Evolutionary conservation across 768 basidiomycete genomes (phyloP).

Genomic region (Cantharellus anzutake): DNA sequence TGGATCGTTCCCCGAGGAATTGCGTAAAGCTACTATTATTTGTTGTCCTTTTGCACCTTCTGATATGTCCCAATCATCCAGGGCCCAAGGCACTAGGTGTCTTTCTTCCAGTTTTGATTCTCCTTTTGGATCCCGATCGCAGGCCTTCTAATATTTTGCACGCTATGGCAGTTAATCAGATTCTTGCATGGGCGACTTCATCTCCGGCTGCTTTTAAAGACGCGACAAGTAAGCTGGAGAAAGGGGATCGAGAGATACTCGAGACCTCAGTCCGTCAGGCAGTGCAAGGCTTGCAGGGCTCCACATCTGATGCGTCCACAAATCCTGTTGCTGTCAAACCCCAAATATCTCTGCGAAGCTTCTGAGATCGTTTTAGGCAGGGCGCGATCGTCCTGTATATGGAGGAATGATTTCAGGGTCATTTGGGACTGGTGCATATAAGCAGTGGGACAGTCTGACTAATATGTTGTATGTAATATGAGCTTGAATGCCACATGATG

Average conservation of each 20-base stretch:
- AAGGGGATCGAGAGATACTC: conserved; percentile 35
- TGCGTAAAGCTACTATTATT: conserved; percentile 27
- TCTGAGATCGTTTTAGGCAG: not conserved
- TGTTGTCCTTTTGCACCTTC: not conserved
- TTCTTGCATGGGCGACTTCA: conserved; percentile 51
- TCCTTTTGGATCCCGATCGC: conserved; percentile 41
- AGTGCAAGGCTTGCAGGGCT: conserved; percentile 28
- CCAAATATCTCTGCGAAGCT: conserved; percentile 42
- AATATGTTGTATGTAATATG: too few species aligned
- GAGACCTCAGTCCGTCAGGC: conserved; percentile 66
- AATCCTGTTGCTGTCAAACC: conserved; percentile 33
- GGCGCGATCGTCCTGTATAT: too few species aligned
- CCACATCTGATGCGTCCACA: conserved; percentile 11
- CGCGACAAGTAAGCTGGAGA: conserved; percentile 48
- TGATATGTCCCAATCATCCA: conserved; percentile 15
- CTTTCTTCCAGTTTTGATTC: conserved; percentile 52
- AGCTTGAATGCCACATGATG: too few species aligned
- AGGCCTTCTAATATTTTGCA: conserved; percentile 28
- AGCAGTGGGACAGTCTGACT: too few species aligned
- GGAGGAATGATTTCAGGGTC: too few species aligned
- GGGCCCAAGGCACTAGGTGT: conserved; percentile 50
- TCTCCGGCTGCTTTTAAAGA: conserved; percentile 72
- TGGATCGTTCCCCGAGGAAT: conserved; percentile 32
- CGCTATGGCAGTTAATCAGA: conserved; percentile 38
- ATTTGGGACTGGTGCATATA: too few species aligned